These are phyloP conservation scores for Eucalyptus sp. DNA, from an alignment of 345 rosid species.

Conservation along the genomic window DNA sequence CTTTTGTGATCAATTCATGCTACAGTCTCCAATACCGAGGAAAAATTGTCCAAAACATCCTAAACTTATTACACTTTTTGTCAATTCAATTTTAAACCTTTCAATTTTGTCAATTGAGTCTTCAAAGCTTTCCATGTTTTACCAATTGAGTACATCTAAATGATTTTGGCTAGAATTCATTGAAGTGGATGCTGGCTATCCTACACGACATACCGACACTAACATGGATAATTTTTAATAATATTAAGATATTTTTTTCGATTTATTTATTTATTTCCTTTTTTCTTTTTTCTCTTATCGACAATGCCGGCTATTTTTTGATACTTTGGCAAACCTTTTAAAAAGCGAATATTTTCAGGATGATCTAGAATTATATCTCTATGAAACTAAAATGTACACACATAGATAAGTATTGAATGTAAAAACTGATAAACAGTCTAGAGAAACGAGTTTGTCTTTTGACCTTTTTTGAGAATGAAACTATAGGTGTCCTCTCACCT, in stretches of 20 bases:
- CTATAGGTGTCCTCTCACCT: background rate
- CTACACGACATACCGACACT: rapidly evolving
- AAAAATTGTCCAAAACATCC: rapidly evolving
- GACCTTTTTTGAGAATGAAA: background rate
- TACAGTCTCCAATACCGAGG: no score
- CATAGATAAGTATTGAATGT: background rate
- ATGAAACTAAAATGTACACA: background rate
- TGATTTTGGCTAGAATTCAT: no score
- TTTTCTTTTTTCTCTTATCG: rapidly evolving
- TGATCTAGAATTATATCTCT: background rate
- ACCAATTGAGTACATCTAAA: rapidly evolving
- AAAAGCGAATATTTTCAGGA: background rate
- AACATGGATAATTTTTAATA: no score
- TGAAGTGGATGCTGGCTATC: rapidly evolving
- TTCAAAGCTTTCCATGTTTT: rapidly evolving
- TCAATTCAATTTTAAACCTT: no score
- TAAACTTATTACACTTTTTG: rapidly evolving
- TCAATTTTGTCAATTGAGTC: no score
- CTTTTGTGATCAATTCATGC: no score
- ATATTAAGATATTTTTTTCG: no score
- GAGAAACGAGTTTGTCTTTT: background rate
- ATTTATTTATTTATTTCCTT: no score
- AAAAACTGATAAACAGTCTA: background rate
- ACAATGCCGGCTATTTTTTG: background rate
- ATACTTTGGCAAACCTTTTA: background rate